Conservation (phyloP, 768 basidiomycete genomes). For the Tylopilus intermedius region DNA sequence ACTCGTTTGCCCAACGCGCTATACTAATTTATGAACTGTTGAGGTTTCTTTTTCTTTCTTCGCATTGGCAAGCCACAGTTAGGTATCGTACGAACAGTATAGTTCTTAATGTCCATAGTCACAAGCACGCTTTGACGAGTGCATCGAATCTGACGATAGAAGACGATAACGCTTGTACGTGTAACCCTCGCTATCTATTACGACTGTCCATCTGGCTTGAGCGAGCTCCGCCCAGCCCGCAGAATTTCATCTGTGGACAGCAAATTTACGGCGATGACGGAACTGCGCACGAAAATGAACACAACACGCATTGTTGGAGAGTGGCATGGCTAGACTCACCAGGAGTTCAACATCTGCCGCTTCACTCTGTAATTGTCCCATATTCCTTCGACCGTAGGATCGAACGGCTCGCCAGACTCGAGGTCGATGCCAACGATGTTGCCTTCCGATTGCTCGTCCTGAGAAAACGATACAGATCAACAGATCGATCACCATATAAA, state of each 20-base stretch:
- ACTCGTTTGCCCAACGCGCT: conserved; percentile 19
- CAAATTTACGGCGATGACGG: conserved; percentile 92
- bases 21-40: conserved; percentile 25
- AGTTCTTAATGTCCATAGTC: conserved; percentile 30
- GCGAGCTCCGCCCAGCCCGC: conserved; percentile 79
- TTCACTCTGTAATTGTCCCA: conserved; percentile 99
- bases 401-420: conserved; percentile 91
- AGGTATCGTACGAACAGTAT: conserved; percentile 27
- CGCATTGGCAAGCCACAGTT: conserved; percentile 8
- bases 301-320: conserved; percentile 16
- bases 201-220: conserved; percentile 73
- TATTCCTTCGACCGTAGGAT: conserved; percentile 91
- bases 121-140: conserved; percentile 11
- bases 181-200: conserved; percentile 28
- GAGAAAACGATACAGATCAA: conserved; percentile 3
- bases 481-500: conserved; percentile 10
- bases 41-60: conserved; percentile 9
- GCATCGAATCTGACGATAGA: conserved; percentile 13
- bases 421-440: conserved; percentile 89
- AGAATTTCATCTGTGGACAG: conserved; percentile 95
- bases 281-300: conserved; percentile 43
- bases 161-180: conserved; percentile 16
- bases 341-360: conserved; percentile 96
- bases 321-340: conserved; percentile 46
- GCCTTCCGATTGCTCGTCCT: conserved; percentile 96